These are phyloP conservation scores for Globisporangium spiculum DNA, from an alignment of 352 stramenopile genomes.

Conservation along the genomic window DNA sequence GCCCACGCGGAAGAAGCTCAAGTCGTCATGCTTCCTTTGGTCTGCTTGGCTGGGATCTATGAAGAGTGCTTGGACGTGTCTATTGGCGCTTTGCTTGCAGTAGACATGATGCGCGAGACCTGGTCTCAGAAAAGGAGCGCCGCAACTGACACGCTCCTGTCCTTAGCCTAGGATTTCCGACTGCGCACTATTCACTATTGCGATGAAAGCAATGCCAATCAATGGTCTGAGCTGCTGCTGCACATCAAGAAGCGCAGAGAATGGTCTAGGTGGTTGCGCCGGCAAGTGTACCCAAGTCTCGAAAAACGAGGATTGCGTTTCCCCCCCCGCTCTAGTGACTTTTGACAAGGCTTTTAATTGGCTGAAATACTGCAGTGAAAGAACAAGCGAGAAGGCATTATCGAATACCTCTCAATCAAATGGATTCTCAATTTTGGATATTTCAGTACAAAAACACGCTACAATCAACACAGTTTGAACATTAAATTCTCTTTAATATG, in stretches of 20 bases:
- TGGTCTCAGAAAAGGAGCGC: neutral
- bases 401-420: neutral
- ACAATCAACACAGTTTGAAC: neutral
- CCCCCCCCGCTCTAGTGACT: neutral
- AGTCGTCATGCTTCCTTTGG: no score
- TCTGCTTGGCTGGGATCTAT: no score
- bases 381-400: neutral
- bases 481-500: neutral
- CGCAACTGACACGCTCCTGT: neutral
- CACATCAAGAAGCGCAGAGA: neutral
- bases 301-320: neutral
- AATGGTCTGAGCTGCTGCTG: no score
- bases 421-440: neutral
- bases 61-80: neutral
- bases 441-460: neutral
- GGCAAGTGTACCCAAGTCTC: conserved; percentile 1
- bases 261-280: neutral
- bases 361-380: neutral
- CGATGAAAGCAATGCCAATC: neutral
- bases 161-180: no score
- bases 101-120: neutral
- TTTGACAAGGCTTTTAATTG: neutral
- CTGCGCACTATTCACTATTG: neutral
- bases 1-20: neutral
- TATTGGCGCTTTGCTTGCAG: neutral